Evolutionary conservation across 2,329 filamentous ascomycete genomes (phyloP).

Genomic region (Epichloe elymi): DNA sequence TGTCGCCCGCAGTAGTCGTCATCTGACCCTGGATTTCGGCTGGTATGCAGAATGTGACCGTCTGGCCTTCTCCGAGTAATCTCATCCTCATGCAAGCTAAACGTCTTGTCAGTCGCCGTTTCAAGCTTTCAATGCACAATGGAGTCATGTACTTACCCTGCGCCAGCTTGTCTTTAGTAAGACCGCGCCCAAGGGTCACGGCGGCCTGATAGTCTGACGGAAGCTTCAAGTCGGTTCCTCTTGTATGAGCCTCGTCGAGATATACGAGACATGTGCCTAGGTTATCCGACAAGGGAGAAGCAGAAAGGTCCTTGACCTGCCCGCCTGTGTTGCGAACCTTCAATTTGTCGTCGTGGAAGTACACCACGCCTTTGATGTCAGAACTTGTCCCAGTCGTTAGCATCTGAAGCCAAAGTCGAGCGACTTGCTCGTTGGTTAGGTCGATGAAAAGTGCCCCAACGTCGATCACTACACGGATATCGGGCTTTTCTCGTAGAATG

Average conservation of each 20-base stretch:
- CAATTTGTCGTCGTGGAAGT: constrained; percentile 33
- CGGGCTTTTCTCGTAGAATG: too few relatives aligned
- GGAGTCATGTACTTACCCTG: constrained; percentile 39
- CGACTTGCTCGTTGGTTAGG: too few relatives aligned
- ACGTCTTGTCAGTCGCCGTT: not conserved
- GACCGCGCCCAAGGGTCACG: constrained; percentile 48
- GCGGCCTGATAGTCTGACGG: constrained; percentile 45
- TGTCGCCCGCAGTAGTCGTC: too few relatives aligned
- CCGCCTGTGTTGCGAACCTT: too few relatives aligned
- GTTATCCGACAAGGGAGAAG: constrained; percentile 43
- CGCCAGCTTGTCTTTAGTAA: constrained; percentile 55
- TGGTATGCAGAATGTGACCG: too few relatives aligned
- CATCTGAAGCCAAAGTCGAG: too few relatives aligned
- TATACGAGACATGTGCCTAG: constrained; percentile 49
- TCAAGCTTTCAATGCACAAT: not conserved
- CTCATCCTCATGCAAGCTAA: too few relatives aligned
- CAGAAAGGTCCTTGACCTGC: not conserved
- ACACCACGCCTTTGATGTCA: constrained; percentile 29
- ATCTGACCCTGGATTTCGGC: too few relatives aligned
- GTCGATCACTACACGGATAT: constrained; percentile 36
- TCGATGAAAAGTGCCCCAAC: constrained; percentile 56
- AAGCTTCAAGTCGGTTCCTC: constrained; percentile 53
- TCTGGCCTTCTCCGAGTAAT: too few relatives aligned
- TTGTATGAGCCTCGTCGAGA: constrained; percentile 55
- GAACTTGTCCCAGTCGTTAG: not conserved